Evolutionary conservation across 345 rosid species (phyloP).

Genomic region (Camelina sativa): DNA sequence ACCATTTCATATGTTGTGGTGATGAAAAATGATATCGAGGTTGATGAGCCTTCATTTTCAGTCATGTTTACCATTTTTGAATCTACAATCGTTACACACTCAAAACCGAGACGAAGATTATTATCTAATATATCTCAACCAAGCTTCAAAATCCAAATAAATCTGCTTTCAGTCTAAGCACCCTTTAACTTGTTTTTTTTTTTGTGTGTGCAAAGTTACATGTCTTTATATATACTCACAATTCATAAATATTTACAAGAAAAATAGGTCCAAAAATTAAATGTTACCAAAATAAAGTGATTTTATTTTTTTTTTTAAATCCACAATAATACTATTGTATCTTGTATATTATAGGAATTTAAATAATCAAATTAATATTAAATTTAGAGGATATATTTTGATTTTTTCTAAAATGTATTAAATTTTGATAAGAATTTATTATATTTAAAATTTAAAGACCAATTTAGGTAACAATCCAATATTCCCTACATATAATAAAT

Average conservation of each 20-base stretch:
- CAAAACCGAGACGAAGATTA: neutral
- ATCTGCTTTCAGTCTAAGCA: neutral
- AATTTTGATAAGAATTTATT: neutral
- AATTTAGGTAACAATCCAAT: neutral
- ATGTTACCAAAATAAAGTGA: neutral
- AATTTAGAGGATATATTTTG: neutral
- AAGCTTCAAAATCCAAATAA: neutral
- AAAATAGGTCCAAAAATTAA: neutral
- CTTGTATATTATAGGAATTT: neutral
- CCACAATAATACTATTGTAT: neutral
- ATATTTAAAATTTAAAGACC: neutral
- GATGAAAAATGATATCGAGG: neutral
- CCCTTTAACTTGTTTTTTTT: neutral
- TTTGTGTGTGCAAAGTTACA: neutral
- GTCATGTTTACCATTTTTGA: neutral
- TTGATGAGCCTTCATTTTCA: neutral
- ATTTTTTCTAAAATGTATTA: neutral
- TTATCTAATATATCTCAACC: neutral
- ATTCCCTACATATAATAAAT: neutral
- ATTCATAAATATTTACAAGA: neutral
- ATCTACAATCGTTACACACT: neutral
- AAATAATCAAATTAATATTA: too few species aligned
- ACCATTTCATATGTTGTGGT: neutral
- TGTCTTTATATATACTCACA: neutral
- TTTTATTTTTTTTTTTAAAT: too few species aligned